Evolutionary conservation across 805 yeast genomes (phyloP).

Genomic region (Candida suzukii): DNA sequence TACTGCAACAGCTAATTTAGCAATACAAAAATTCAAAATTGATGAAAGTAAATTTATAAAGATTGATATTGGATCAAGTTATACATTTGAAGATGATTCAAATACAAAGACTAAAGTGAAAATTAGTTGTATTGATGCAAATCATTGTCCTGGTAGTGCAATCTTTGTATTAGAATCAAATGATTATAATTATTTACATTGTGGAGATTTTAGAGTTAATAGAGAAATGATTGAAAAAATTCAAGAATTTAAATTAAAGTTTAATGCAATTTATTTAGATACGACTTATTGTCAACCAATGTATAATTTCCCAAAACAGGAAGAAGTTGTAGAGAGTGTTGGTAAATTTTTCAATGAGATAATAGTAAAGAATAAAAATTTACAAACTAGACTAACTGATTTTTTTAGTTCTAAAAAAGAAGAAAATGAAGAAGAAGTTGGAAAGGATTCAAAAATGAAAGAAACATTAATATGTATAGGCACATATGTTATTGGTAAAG

Average conservation of each 20-base stretch:
- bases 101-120: conserved; percentile 34
- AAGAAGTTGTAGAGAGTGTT: conserved; percentile 53
- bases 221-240: conserved; percentile 37
- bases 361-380: conserved; percentile 13
- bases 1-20: conserved; percentile 54
- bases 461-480: conserved; percentile 60
- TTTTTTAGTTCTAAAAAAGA: conserved; percentile 16
- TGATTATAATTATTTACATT: conserved; percentile 50
- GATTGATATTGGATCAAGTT: conserved; percentile 27
- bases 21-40: conserved; percentile 48
- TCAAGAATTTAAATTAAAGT: conserved; percentile 14
- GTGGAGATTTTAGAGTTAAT: conserved; percentile 88
- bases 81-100: conserved; percentile 21
- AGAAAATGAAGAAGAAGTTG: conserved; percentile 5
- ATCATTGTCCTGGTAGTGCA: conserved; percentile 96
- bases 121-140: conserved; percentile 72
- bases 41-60: conserved; percentile 32
- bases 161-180: conserved; percentile 62
- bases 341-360: conserved; percentile 39
- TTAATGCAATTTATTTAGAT: conserved; percentile 73
- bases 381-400: conserved; percentile 30
- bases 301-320: conserved; percentile 74
- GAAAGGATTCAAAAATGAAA: conserved; percentile 20
- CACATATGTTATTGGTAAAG: conserved; percentile 90
- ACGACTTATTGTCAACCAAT: conserved; percentile 81